Evolutionary conservation across 2,329 filamentous ascomycete genomes (phyloP).

Genomic region (Phialocephala subalpina): DNA sequence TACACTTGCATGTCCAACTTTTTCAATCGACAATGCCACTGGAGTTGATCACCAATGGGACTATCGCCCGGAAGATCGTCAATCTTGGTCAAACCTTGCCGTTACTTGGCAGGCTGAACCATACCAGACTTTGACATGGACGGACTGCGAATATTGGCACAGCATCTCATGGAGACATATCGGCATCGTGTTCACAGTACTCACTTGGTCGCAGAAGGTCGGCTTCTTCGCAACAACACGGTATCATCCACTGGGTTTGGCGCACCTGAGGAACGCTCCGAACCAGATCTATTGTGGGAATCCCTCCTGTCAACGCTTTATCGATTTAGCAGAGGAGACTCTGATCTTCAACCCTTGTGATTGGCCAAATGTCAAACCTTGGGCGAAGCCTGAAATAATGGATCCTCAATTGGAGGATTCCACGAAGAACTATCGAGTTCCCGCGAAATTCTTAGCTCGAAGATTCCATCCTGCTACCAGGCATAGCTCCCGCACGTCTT

Average conservation of each 20-base stretch:
- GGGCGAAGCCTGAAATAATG: not conserved
- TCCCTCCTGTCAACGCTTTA: not conserved
- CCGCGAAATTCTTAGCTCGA: not conserved
- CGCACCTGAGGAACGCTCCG: not conserved
- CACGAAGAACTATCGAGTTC: not conserved
- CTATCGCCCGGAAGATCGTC: not conserved
- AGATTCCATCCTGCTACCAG: too few relatives aligned
- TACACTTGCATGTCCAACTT: not conserved
- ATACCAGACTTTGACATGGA: not conserved
- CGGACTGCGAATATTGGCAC: not conserved
- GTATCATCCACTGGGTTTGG: not conserved
- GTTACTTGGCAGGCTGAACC: not conserved
- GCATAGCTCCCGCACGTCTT: too few relatives aligned
- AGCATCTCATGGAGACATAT: not conserved
- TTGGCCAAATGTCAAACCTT: slow-evolving; percentile 1
- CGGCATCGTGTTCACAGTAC: not conserved
- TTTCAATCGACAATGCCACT: not conserved
- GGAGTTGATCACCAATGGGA: not conserved
- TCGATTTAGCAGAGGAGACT: not conserved
- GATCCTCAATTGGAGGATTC: not conserved
- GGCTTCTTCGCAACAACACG: not conserved
- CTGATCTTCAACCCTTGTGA: not conserved
- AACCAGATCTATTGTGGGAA: not conserved
- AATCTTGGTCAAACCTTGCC: not conserved
- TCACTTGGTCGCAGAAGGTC: not conserved